Evolutionary conservation across 1,139 yeast genomes (phyloP).

Genomic region (Candida sojae): DNA sequence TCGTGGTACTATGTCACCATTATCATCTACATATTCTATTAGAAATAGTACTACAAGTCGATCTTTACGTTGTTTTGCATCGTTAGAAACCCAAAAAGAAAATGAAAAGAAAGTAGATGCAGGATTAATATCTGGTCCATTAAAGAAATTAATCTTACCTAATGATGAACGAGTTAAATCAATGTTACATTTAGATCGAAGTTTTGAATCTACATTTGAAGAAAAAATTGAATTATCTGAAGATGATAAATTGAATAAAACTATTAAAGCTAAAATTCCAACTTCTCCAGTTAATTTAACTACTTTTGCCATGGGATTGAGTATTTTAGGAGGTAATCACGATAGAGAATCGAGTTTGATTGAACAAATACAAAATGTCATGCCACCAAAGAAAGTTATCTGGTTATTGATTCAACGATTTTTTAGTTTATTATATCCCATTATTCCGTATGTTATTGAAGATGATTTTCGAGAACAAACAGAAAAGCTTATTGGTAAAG

Average conservation of each 20-base stretch:
- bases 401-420: conserved; percentile 30
- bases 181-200: conserved; percentile 14
- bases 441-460: conserved; percentile 35
- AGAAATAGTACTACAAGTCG: conserved; percentile 47
- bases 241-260: conserved; percentile 28
- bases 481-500: conserved; percentile 27
- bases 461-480: conserved; percentile 22
- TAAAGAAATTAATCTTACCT: conserved; percentile 14
- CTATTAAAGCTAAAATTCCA: conserved; percentile 1
- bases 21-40: conserved; percentile 47
- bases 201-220: conserved; percentile 21
- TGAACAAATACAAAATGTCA: conserved; percentile 27
- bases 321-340: conserved; percentile 24
- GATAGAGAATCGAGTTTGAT: conserved; percentile 27
- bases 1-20: conserved; percentile 44
- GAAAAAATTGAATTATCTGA: conserved; percentile 34
- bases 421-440: conserved; percentile 27
- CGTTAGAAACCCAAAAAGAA: conserved; percentile 6
- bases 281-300: conserved; percentile 14
- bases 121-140: conserved; percentile 9
- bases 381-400: conserved; percentile 30
- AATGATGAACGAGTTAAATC: conserved; percentile 13
- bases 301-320: conserved; percentile 23
- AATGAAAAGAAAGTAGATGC: background rate
- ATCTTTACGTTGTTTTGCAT: conserved; percentile 31